These are phyloP conservation scores for Blastobotrys buckinghamii DNA, from an alignment of 1,139 yeast species.

Conservation along the genomic window DNA sequence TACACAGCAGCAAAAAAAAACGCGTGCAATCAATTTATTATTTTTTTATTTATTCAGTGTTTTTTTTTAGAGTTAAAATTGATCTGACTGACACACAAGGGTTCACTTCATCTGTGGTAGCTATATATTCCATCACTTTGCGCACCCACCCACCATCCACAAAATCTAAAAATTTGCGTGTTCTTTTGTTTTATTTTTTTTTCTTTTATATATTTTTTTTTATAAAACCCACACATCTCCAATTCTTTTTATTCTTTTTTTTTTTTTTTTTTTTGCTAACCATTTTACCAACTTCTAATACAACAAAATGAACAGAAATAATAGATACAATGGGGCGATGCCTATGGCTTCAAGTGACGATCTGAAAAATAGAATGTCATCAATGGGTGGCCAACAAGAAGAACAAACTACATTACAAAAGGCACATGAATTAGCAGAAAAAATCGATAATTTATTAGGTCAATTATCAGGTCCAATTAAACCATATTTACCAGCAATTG, in stretches of 20 bases:
- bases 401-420: slow-evolving; percentile 4
- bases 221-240: slow-evolving; percentile 1
- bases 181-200: neutral
- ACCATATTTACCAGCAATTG: slow-evolving; percentile 63
- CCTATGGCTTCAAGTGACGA: slow-evolving; percentile 10
- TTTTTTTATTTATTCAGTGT: too few species aligned
- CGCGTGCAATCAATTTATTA: too few species aligned
- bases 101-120: neutral
- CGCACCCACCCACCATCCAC: too few species aligned
- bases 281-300: neutral
- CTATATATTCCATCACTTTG: too few species aligned
- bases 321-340: slow-evolving; percentile 12
- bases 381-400: neutral
- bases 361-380: neutral
- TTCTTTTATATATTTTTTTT: neutral
- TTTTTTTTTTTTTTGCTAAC: neutral
- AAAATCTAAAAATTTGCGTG: slow-evolving; percentile 3
- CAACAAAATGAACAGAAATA: slow-evolving; percentile 4
- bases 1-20: too few species aligned
- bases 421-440: slow-evolving; percentile 25
- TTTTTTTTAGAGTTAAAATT: too few species aligned
- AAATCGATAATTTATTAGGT: slow-evolving; percentile 33
- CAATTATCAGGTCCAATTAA: slow-evolving; percentile 35
- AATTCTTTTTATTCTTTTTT: neutral
- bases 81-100: slow-evolving; percentile 1